Conservation (phyloP, 768 basidiomycete genomes). For the Trichaptum fuscoviolaceum region DNA sequence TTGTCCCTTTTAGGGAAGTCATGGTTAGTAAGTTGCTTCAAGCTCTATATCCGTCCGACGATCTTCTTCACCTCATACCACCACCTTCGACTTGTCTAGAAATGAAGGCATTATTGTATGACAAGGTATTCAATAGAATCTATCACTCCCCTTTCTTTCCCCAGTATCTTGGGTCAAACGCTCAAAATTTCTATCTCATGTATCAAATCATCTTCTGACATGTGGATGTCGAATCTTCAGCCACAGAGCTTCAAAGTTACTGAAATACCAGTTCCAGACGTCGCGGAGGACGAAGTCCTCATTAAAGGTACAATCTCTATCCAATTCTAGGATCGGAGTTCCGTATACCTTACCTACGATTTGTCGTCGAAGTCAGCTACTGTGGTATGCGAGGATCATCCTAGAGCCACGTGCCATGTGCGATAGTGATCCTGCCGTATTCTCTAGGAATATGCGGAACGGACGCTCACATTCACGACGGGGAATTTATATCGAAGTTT, state of each 20-base stretch:
- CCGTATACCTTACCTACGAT: constrained; percentile 24
- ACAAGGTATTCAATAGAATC: not conserved
- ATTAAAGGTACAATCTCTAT: constrained; percentile 42
- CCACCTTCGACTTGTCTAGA: not conserved
- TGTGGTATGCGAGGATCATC: constrained; percentile 10
- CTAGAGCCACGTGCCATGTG: constrained; percentile 1
- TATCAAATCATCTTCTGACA: not conserved
- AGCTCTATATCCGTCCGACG: too few relatives aligned
- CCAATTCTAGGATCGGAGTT: not conserved
- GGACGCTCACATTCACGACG: constrained; percentile 56
- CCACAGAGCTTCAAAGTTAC: constrained; percentile 49
- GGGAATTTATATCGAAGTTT: constrained; percentile 68
- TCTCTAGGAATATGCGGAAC: constrained; percentile 60
- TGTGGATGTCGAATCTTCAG: constrained; percentile 19
- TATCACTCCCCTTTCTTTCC: not conserved
- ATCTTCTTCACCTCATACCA: not conserved
- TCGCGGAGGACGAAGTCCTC: constrained; percentile 50
- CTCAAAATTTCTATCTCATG: not conserved
- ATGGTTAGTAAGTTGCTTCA: too few relatives aligned
- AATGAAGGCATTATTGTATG: not conserved
- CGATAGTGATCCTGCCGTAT: constrained; percentile 4
- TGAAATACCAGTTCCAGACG: constrained; percentile 45
- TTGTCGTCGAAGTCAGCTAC: constrained; percentile 7
- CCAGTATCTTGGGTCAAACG: too few relatives aligned
- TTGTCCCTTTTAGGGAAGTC: too few relatives aligned